These are phyloP conservation scores for Pseudogymnoascus sp. DNA, from an alignment of 2,329 filamentous ascomycete genomes.

Conservation along the genomic window DNA sequence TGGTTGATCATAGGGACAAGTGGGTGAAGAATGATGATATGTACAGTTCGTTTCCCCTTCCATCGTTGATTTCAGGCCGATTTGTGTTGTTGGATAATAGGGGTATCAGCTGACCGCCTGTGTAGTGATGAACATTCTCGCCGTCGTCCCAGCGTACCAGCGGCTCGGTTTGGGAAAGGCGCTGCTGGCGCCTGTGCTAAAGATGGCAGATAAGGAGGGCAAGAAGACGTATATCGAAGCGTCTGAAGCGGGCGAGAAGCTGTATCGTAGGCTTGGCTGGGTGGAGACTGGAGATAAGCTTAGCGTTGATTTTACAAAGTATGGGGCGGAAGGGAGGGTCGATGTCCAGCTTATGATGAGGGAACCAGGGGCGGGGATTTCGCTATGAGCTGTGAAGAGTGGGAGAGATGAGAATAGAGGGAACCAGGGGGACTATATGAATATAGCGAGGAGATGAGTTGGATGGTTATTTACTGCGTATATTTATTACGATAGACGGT, in stretches of 20 bases:
- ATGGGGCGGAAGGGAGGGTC: not conserved
- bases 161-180: slow-evolving; percentile 29
- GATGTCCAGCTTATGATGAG: slow-evolving; percentile 1
- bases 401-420: no score
- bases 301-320: slow-evolving; percentile 4
- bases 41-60: slow-evolving; percentile 18
- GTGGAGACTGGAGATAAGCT: slow-evolving; percentile 20
- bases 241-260: slow-evolving; percentile 26
- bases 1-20: slow-evolving; percentile 23
- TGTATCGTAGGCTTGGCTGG: slow-evolving; percentile 34
- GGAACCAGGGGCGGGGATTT: not conserved
- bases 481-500: not conserved
- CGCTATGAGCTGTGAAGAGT: not conserved
- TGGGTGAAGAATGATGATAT: slow-evolving; percentile 26
- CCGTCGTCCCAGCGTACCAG: slow-evolving; percentile 29
- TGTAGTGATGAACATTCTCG: slow-evolving; percentile 29
- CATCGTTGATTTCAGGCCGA: not conserved
- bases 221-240: slow-evolving; percentile 32
- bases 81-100: not conserved
- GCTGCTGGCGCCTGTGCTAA: slow-evolving; percentile 29
- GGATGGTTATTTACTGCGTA: not conserved
- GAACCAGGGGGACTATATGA: not conserved
- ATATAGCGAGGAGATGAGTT: not conserved
- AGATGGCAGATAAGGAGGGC: slow-evolving; percentile 28
- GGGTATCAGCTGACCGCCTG: not conserved